A percentile compares a stretch with the other conserved stretches of the same genome.
Evolutionary conservation across 2,329 filamentous ascomycete genomes (phyloP).

Genomic region (Moelleriella libera): DNA sequence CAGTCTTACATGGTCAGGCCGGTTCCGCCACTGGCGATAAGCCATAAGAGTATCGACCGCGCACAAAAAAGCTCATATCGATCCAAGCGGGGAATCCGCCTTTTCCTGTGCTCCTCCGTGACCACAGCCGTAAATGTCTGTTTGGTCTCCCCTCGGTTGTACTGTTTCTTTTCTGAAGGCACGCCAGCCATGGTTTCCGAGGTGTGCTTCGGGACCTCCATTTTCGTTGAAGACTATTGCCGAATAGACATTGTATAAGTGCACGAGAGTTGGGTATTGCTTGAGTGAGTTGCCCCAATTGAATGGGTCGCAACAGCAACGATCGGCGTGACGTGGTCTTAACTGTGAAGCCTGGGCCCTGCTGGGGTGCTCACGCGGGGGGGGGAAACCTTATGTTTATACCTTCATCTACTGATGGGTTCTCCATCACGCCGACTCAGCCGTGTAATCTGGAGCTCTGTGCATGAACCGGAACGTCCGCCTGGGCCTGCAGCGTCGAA

Average conservation of each 20-base stretch:
- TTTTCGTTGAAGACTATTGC: not conserved
- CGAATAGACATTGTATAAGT: not conserved
- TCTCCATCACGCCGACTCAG: no score
- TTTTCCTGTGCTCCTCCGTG: not conserved
- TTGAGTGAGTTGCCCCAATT: not conserved
- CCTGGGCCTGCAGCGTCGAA: not conserved
- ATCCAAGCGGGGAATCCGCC: not conserved
- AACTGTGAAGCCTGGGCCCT: no score
- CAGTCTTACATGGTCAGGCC: slow-evolving; percentile 3
- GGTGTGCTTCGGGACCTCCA: not conserved
- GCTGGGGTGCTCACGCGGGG: no score
- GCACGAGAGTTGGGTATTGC: not conserved
- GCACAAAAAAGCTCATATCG: not conserved
- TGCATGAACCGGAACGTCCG: not conserved
- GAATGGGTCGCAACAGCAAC: not conserved
- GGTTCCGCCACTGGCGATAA: slow-evolving; percentile 1
- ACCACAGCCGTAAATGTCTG: not conserved
- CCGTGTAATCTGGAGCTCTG: not conserved
- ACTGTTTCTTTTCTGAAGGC: not conserved
- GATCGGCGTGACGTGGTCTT: no score
- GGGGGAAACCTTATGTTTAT: no score
- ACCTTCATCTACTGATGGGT: no score
- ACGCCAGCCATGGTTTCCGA: not conserved
- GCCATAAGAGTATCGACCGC: slow-evolving; percentile 1
- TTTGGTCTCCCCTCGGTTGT: not conserved